phyloP scores from a whole-genome alignment of 176 grass and related monocot species.

The Alopecurus myosuroides region DNA sequence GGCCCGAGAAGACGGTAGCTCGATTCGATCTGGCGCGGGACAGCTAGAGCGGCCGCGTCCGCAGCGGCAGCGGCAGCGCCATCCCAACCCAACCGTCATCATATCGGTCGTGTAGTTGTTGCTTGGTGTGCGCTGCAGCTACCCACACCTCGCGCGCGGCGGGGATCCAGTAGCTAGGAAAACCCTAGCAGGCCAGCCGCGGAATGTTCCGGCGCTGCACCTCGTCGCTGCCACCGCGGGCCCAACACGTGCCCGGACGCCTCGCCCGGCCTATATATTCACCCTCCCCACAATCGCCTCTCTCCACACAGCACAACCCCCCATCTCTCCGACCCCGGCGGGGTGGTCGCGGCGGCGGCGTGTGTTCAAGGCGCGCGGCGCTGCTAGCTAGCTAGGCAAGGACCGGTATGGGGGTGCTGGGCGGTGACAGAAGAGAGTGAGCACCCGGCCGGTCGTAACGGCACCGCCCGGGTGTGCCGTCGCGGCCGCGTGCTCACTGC shows the following conservation, averaged over 20 bases:
- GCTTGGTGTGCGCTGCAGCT: not conserved
- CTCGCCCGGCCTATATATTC: conserved; percentile 29
- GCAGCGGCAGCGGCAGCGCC: conserved; percentile 11
- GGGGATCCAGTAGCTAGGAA: not conserved
- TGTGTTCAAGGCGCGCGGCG: not conserved
- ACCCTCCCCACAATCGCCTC: not conserved
- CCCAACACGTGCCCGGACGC: not conserved
- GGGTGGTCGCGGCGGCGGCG: conserved; percentile 24
- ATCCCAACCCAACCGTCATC: not conserved
- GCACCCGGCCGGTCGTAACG: conserved; percentile 59
- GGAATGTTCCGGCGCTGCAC: conserved; percentile 19
- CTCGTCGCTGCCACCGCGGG: not conserved
- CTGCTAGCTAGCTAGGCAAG: not conserved
- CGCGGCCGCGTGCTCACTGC: conserved; percentile 64
- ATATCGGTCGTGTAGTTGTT: not conserved
- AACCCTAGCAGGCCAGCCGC: conserved; percentile 25
- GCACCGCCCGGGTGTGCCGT: conserved; percentile 54
- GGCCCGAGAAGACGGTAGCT: not conserved
- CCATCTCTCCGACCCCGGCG: not conserved
- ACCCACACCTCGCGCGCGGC: not conserved
- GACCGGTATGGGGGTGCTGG: not conserved
- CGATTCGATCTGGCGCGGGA: conserved; percentile 1
- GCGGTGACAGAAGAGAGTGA: conserved; percentile 77
- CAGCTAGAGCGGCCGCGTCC: not conserved
- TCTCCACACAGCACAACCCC: not conserved